A percentile compares a stretch with the other conserved stretches of the same genome.
Conservation (phyloP, 2,329 filamentous ascomycete genomes). For the Trichophyton schoenleinii region DNA sequence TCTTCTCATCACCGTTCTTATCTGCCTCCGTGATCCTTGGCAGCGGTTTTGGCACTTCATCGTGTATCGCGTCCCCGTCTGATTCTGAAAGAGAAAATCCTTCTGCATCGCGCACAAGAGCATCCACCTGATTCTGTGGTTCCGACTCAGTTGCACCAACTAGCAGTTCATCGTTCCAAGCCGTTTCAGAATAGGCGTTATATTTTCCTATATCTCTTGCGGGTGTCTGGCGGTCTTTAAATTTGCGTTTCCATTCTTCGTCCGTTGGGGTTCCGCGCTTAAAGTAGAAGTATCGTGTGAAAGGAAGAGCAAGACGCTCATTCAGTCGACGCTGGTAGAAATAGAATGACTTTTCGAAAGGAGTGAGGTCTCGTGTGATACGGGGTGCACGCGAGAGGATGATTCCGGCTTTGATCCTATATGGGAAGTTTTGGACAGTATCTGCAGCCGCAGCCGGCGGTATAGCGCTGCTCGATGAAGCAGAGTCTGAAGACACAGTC, state of each 20-base stretch:
- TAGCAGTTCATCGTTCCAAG: constrained; percentile 85
- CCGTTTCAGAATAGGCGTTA: constrained; percentile 57
- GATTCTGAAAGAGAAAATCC: constrained; percentile 25
- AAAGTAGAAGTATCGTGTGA: constrained; percentile 87
- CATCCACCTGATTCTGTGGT: constrained; percentile 52
- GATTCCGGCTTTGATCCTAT: constrained; percentile 51
- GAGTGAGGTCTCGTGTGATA: constrained; percentile 67
- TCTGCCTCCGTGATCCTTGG: constrained; percentile 68
- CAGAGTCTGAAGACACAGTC: constrained; percentile 20
- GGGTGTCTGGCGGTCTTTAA: constrained; percentile 60
- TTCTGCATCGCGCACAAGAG: constrained; percentile 64
- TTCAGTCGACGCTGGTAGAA: constrained; percentile 97
- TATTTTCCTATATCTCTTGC: constrained; percentile 79
- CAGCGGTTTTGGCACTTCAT: constrained; percentile 57
- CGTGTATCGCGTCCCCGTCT: constrained; percentile 33
- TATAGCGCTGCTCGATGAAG: not conserved
- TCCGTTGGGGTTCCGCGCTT: constrained; percentile 76
- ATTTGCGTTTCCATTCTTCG: constrained; percentile 81
- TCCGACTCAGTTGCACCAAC: constrained; percentile 58
- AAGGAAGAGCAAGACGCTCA: constrained; percentile 77
- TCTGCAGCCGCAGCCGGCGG: not conserved
- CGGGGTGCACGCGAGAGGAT: constrained; percentile 80
- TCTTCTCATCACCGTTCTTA: constrained; percentile 55
- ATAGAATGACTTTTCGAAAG: constrained; percentile 87
- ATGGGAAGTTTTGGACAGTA: constrained; percentile 17